Evolutionary conservation across 768 basidiomycete genomes (phyloP), one percentile per base, ranked within the genome.

Genomic region (Mycena latifolia): DNA sequence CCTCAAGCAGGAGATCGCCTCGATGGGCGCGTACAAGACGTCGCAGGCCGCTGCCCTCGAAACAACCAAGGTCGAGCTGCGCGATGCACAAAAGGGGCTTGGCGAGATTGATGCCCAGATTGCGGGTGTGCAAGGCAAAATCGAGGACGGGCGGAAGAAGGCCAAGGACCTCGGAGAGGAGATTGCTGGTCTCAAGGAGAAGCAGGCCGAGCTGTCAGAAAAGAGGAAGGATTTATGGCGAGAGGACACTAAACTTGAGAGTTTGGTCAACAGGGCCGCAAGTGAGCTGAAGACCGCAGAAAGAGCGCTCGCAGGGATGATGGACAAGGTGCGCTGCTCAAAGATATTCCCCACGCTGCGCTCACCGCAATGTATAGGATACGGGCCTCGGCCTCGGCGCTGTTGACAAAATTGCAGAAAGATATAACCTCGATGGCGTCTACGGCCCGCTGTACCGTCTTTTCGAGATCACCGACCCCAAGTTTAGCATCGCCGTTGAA

Each of bases 371-470:
- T 17, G 11, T 59, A 20, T 67, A 98, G 95, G 96, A 98, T 74
- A 99, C 97, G 0, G 93, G 93, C 2, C 86, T 87, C 63, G 98
- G 97, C 41, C 84, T 99, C 12, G 87, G 89, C 22, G 92, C 97
- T 17, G 91, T 98, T 3, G 91, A 95, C 67, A 87, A 85, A 50
- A 96, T 98, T 66, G 89, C 92, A 0, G 89, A 92, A 66, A 83
- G 92, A 22, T 84, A 92, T 61, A 84, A 84, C 10, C 79, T 98
- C 7, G 84, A 87, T 12, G 96, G 96, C 2, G 96, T 98, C 10
- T 94, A 96, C 72, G 98, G 98, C 0, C 96, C 98, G 0, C 78
- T 99, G 9, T 99, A 98, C 75, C 91, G 94, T 55, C 88, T 99
- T 4, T 97, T 98, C 74, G 93, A 96, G 70, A 90, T 97, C 63